These are phyloP conservation scores for Neonectria ditissima DNA, from an alignment of 2,329 filamentous ascomycete genomes.

Conservation along the genomic window DNA sequence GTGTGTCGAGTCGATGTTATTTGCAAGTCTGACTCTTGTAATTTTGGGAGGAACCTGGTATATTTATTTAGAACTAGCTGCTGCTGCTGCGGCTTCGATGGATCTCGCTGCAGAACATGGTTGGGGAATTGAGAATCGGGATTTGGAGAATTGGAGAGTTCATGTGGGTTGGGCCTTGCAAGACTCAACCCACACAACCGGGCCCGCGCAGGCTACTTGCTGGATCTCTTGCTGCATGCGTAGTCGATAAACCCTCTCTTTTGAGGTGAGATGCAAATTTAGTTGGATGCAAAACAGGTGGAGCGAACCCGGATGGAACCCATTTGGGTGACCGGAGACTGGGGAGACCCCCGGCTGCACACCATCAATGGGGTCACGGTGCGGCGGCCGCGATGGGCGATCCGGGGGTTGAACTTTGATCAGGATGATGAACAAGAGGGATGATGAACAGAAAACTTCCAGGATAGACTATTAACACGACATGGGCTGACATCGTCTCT, in stretches of 20 bases:
- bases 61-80: too few relatives aligned
- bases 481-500: not conserved
- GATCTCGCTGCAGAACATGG: not conserved
- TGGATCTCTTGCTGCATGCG: constrained; percentile 8
- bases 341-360: constrained; percentile 15
- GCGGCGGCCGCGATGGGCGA: constrained; percentile 1
- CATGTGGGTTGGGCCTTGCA: not conserved
- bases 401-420: constrained; percentile 7
- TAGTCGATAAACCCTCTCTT: not conserved
- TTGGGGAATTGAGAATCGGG: not conserved
- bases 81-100: not conserved
- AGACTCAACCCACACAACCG: not conserved
- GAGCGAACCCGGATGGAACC: constrained; percentile 2
- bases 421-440: not conserved
- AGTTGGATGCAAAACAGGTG: constrained; percentile 14
- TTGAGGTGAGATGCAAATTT: not conserved
- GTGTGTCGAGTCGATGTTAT: not conserved
- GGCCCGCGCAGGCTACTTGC: not conserved
- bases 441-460: too few relatives aligned
- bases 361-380: constrained; percentile 13
- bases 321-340: constrained; percentile 13
- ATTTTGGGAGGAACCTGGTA: too few relatives aligned
- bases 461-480: too few relatives aligned
- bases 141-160: constrained; percentile 7
- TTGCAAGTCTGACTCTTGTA: not conserved